Conservation (phyloP, 129 eudicot species). For the Pittosporum tobira region DNA sequence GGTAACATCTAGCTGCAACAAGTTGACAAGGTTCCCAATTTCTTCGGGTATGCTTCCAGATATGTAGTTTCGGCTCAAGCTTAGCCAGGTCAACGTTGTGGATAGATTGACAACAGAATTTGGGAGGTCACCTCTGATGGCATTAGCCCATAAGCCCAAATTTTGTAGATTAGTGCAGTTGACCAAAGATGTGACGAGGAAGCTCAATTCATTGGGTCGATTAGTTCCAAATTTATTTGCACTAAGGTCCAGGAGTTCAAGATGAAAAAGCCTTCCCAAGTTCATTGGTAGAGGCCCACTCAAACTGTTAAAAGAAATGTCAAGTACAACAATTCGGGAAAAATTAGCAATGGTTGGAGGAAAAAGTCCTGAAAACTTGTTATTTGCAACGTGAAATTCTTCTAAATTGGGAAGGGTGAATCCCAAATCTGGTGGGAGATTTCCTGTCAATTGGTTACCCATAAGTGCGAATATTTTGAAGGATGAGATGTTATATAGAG, state of each 20-base stretch:
- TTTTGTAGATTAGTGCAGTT: background rate
- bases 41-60: slow-evolving; percentile 9
- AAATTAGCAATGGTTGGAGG: slow-evolving; percentile 15
- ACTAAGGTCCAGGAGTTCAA: slow-evolving; percentile 3
- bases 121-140: slow-evolving; percentile 17
- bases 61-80: background rate
- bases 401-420: slow-evolving; percentile 1
- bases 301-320: background rate
- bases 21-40: too few relatives aligned
- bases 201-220: too few relatives aligned
- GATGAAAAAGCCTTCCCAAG: background rate
- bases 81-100: background rate
- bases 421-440: slow-evolving; percentile 15
- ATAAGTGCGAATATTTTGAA: background rate
- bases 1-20: background rate
- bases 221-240: slow-evolving; percentile 11
- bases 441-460: slow-evolving; percentile 16
- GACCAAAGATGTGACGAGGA: slow-evolving; percentile 19
- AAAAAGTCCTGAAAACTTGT: slow-evolving; percentile 10
- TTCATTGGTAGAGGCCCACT: slow-evolving; percentile 12
- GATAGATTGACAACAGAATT: too few relatives aligned
- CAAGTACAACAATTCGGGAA: slow-evolving; percentile 2
- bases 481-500: slow-evolving; percentile 19
- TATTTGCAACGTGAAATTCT: background rate
- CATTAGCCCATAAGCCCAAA: background rate